Conservation (phyloP, 2,329 filamentous ascomycete genomes). For the Endocalyx cinctus region DNA sequence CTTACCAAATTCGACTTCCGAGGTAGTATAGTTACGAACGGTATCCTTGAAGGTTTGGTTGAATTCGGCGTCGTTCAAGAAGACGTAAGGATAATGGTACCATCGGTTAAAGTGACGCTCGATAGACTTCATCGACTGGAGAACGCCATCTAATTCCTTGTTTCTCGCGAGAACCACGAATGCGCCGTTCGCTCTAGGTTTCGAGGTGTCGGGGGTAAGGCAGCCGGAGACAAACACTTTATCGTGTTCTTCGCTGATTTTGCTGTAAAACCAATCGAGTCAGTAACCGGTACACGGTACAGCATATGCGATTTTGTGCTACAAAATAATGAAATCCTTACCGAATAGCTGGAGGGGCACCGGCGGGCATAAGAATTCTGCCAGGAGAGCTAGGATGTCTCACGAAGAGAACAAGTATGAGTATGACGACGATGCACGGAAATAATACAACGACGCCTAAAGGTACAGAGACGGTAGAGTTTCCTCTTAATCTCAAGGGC, state of each 20-base stretch:
- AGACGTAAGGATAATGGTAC: constrained; percentile 98
- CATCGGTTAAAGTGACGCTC: constrained; percentile 98
- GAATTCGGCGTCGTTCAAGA: constrained; percentile 96
- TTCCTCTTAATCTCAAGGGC: constrained; percentile 83
- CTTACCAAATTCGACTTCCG: constrained; percentile 85
- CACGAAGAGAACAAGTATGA: constrained; percentile 86
- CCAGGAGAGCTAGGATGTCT: constrained; percentile 80
- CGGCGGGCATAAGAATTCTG: constrained; percentile 80
- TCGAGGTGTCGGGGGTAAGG: constrained; percentile 70
- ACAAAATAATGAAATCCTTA: constrained; percentile 44
- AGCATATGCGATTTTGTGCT: too few relatives aligned
- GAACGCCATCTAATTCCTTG: constrained; percentile 91
- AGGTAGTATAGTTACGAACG: constrained; percentile 85
- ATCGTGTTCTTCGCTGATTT: constrained; percentile 96
- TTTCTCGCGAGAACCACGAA: constrained; percentile 95
- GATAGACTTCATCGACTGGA: constrained; percentile 96
- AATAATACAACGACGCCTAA: constrained; percentile 90
- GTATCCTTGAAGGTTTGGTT: constrained; percentile 89
- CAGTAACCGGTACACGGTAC: constrained; percentile 4
- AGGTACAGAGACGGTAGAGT: constrained; percentile 88
- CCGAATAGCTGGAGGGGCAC: constrained; percentile 85
- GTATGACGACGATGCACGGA: constrained; percentile 82
- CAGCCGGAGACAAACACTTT: constrained; percentile 94
- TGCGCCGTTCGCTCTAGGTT: constrained; percentile 84
- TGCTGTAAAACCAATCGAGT: constrained; percentile 47